Evolutionary conservation across 495 filamentous ascomycete species (phyloP).

Genomic region (Chlorociboria aeruginascens): DNA sequence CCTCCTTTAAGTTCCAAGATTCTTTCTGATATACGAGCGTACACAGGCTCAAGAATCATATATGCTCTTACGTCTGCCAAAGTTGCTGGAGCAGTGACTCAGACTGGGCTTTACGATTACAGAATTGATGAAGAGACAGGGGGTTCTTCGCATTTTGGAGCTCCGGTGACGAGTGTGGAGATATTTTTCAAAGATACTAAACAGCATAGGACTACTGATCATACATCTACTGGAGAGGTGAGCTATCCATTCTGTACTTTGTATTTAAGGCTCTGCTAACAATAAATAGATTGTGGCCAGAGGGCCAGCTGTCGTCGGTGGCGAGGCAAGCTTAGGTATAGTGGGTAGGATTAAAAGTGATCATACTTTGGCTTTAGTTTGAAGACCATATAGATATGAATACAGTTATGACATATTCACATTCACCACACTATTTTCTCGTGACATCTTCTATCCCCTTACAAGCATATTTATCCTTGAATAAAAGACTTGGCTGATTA

Average conservation of each 20-base stretch:
- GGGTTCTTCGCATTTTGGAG: conserved; percentile 62
- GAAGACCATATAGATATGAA: background rate
- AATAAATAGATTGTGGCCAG: conserved; percentile 43
- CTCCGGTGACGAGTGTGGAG: conserved; percentile 69
- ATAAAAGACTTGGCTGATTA: too few species aligned
- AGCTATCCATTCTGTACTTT: conserved; percentile 11
- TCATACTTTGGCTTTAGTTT: conserved; percentile 36
- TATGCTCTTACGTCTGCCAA: conserved; percentile 75
- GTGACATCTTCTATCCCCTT: too few species aligned
- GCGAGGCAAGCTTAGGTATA: conserved; percentile 46
- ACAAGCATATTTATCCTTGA: too few species aligned
- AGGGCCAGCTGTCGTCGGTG: conserved; percentile 56
- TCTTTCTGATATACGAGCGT: conserved; percentile 67
- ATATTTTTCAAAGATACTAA: conserved; percentile 52
- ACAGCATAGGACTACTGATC: conserved; percentile 45
- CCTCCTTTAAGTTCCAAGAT: conserved; percentile 48
- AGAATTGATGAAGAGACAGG: conserved; percentile 34
- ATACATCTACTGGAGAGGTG: conserved; percentile 52
- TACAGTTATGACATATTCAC: background rate
- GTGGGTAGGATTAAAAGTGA: conserved; percentile 40
- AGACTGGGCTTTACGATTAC: conserved; percentile 85
- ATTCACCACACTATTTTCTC: too few species aligned
- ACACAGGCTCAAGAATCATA: conserved; percentile 67
- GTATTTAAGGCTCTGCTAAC: conserved; percentile 4
- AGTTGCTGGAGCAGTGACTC: conserved; percentile 73